A percentile compares a stretch with the other conserved stretches of the same genome.
These are phyloP conservation scores for Diaporthe longicolla DNA, from an alignment of 2,329 filamentous ascomycete species.

Conservation along the genomic window DNA sequence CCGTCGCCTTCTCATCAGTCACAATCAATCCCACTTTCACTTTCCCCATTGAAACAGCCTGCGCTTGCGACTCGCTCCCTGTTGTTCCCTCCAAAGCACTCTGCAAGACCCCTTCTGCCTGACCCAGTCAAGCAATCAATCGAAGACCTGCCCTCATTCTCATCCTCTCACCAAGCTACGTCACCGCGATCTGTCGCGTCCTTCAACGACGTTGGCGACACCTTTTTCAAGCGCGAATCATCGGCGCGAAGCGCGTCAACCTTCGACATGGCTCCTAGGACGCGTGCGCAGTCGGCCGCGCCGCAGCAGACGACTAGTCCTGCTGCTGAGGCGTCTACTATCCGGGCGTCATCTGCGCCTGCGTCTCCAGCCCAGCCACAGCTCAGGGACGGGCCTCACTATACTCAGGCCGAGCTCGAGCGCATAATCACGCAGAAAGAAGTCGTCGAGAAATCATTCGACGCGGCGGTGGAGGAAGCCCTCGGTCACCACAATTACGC, in stretches of 20 bases:
- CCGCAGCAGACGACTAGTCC: conserved; percentile 24
- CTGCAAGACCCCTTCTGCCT: conserved; percentile 33
- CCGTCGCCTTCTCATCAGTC: conserved; percentile 34
- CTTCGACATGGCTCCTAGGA: conserved; percentile 27
- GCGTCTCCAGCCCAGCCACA: conserved; percentile 5
- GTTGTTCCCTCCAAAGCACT: conserved; percentile 28
- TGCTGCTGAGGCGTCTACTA: conserved; percentile 7
- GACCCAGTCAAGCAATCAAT: conserved; percentile 43
- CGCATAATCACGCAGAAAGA: conserved; percentile 52
- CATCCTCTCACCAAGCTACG: conserved; percentile 31
- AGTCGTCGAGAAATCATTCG: conserved; percentile 66
- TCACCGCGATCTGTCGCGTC: conserved; percentile 40
- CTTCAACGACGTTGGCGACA: conserved; percentile 40
- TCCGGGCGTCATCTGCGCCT: neutral
- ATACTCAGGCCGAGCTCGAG: conserved; percentile 33
- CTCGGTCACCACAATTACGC: conserved; percentile 70
- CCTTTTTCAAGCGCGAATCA: conserved; percentile 41
- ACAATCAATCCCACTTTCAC: conserved; percentile 14
- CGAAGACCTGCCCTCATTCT: conserved; percentile 34
- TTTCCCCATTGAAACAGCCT: conserved; percentile 20
- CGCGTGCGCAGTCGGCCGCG: conserved; percentile 27
- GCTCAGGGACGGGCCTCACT: conserved; percentile 33
- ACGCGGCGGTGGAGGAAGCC: conserved; percentile 71
- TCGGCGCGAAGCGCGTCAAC: conserved; percentile 36
- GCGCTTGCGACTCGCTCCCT: conserved; percentile 23